These are phyloP conservation scores for Gnomoniopsis sp. DNA, from an alignment of 2,329 filamentous ascomycete genomes.

Conservation along the genomic window DNA sequence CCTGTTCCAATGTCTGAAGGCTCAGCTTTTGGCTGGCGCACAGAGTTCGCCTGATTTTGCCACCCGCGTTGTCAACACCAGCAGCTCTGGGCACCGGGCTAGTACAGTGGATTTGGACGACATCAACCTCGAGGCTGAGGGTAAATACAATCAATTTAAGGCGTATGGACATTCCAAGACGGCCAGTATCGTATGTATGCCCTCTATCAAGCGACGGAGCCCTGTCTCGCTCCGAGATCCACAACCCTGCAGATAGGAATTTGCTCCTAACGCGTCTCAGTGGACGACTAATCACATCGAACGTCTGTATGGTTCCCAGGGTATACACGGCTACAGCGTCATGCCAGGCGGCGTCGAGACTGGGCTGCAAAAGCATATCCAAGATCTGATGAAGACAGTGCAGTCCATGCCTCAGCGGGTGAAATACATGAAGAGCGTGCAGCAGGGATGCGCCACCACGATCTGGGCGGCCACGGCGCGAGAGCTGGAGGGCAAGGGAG, in stretches of 20 bases:
- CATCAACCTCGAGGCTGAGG: constrained; percentile 32
- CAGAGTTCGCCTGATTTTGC: constrained; percentile 31
- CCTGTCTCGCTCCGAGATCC: no score
- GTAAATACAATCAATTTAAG: constrained; percentile 29
- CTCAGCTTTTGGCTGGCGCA: constrained; percentile 35
- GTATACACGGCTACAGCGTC: constrained; percentile 38
- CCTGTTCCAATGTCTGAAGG: constrained; percentile 45
- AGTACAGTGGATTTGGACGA: constrained; percentile 33
- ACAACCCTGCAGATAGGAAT: no score
- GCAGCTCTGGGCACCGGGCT: constrained; percentile 37
- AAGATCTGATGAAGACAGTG: constrained; percentile 16
- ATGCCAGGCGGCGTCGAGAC: constrained; percentile 41
- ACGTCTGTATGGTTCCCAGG: constrained; percentile 35
- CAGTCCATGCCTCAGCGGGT: constrained; percentile 17
- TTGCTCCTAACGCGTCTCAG: no score
- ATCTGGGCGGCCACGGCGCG: constrained; percentile 35
- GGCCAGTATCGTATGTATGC: constrained; percentile 33
- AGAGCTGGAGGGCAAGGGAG: constrained; percentile 38
- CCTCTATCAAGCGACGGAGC: no score
- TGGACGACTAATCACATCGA: constrained; percentile 45
- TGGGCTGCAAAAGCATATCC: constrained; percentile 26
- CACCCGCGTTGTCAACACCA: constrained; percentile 42
- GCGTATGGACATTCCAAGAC: constrained; percentile 43
- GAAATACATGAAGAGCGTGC: constrained; percentile 28
- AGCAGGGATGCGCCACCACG: constrained; percentile 41